These are phyloP conservation scores for Colletotrichum sp. DNA, from an alignment of 2,329 filamentous ascomycete species.

Conservation along the genomic window DNA sequence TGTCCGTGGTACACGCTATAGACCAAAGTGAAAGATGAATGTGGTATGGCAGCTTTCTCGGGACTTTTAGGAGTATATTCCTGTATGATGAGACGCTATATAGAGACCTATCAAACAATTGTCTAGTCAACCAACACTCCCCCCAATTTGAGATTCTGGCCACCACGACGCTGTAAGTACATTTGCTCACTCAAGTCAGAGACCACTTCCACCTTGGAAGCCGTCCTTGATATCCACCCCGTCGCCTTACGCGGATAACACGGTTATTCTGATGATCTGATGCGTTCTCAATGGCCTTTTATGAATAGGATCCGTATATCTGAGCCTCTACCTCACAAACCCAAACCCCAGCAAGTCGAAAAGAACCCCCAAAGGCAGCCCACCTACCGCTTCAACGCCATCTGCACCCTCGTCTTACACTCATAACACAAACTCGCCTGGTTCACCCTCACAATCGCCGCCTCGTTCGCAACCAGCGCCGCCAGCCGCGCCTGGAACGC, in stretches of 20 bases:
- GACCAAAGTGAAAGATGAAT: neutral
- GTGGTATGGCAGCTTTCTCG: neutral
- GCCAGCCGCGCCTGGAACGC: slow-evolving; percentile 14
- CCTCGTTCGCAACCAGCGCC: slow-evolving; percentile 5
- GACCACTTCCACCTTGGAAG: no score
- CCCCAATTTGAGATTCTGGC: no score
- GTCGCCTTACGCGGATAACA: accelerated
- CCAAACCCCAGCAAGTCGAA: neutral
- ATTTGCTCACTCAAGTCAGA: no score
- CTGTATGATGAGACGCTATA: neutral
- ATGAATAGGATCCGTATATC: neutral
- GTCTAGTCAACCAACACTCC: accelerated
- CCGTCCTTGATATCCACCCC: accelerated
- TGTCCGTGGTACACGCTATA: neutral
- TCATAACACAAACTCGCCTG: slow-evolving; percentile 15
- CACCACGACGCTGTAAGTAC: accelerated
- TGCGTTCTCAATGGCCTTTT: accelerated
- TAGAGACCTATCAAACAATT: neutral
- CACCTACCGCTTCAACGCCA: neutral
- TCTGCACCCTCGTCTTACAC: slow-evolving; percentile 16
- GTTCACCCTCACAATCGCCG: slow-evolving; percentile 10
- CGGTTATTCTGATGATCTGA: accelerated
- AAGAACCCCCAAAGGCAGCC: neutral
- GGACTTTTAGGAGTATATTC: neutral
- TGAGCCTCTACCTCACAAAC: neutral